Evolutionary conservation across 2,329 filamentous ascomycete species (phyloP).

Genomic region (Ceratocystis papillata): DNA sequence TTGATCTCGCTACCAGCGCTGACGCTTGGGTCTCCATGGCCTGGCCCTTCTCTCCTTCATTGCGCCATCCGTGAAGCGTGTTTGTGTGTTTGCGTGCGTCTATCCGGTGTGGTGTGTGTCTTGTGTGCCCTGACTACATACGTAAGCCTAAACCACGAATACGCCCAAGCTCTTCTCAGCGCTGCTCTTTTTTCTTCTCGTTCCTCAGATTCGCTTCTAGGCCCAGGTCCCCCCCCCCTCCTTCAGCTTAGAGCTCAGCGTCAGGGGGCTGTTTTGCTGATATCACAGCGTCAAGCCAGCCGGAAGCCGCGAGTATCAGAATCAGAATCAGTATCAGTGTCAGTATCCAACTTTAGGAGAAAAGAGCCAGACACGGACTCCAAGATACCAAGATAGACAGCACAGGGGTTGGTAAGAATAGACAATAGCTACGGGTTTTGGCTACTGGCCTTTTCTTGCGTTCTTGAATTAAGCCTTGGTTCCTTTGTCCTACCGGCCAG

Average conservation of each 20-base stretch:
- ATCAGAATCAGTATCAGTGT: neutral
- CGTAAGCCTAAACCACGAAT: slow-evolving; percentile 1
- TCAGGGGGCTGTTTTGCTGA: neutral
- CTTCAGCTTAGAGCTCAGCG: neutral
- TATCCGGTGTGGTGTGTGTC: neutral
- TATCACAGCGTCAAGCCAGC: neutral
- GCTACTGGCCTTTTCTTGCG: too few relatives aligned
- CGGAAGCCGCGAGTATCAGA: neutral
- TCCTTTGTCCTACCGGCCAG: slow-evolving; percentile 1
- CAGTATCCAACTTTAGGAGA: neutral
- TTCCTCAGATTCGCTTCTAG: neutral
- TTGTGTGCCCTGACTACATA: neutral
- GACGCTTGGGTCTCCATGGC: neutral
- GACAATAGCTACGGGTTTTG: neutral
- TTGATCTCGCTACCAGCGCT: neutral
- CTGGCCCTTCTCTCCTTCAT: neutral
- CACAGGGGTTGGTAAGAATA: neutral
- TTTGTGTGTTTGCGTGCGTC: neutral
- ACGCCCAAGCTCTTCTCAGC: slow-evolving; percentile 9
- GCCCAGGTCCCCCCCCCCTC: neutral
- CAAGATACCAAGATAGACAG: too few relatives aligned
- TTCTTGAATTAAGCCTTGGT: too few relatives aligned
- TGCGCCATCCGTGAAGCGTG: neutral
- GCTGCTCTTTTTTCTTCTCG: neutral
- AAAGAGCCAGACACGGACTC: neutral